Percentiles rank a stretch among this genome's conserved stretches.
These are phyloP conservation scores for Inga oerstediana DNA, from an alignment of 306 rosid genomes.

Conservation along the genomic window DNA sequence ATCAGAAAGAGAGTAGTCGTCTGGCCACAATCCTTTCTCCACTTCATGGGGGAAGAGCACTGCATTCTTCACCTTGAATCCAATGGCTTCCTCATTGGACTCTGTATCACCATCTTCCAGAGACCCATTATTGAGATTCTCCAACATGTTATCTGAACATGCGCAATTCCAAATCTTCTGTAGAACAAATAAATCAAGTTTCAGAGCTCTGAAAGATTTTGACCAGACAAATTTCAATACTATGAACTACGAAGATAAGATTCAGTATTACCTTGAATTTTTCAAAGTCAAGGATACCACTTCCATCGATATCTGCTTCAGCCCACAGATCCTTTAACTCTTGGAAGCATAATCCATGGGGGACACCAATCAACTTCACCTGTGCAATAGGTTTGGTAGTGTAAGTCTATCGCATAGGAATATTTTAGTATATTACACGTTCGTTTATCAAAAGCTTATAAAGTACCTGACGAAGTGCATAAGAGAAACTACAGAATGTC, in stretches of 20 bases:
- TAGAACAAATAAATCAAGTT: background rate
- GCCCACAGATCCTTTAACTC: conserved; percentile 81
- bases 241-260: conserved; percentile 11
- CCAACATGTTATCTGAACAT: conserved; percentile 49
- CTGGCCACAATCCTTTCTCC: conserved; percentile 88
- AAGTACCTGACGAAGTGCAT: conserved; percentile 77
- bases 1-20: conserved; percentile 81
- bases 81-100: conserved; percentile 47
- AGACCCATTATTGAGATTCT: conserved; percentile 34
- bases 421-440: background rate
- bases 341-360: conserved; percentile 73
- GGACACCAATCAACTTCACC: conserved; percentile 71
- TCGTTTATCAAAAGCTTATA: background rate
- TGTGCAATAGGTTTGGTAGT: conserved; percentile 45
- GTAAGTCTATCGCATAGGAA: conserved; percentile 29
- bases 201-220: background rate
- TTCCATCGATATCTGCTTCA: conserved; percentile 79
- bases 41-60: conserved; percentile 70
- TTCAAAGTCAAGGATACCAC: conserved; percentile 68
- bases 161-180: conserved; percentile 69
- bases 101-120: conserved; percentile 34
- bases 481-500: conserved; percentile 63
- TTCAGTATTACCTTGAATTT: conserved; percentile 75
- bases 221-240: background rate
- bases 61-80: conserved; percentile 78